Evolutionary conservation across 345 rosid genomes (phyloP).

Genomic region (Rhodomyrtus tomentosa): DNA sequence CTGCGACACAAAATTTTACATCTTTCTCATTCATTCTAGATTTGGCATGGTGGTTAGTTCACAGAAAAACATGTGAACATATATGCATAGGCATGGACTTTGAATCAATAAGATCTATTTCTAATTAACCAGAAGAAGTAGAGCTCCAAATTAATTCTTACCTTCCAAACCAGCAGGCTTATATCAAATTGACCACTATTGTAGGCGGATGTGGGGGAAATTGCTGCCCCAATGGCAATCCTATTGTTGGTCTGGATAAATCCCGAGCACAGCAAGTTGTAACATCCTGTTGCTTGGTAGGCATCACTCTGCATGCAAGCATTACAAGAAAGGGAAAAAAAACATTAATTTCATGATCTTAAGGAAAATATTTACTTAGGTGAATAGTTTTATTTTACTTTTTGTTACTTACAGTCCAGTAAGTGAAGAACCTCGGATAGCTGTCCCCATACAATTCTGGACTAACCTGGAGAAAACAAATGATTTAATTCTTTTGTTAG

Average conservation of each 20-base stretch:
- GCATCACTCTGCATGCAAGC: slow-evolving; percentile 55
- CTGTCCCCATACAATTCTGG: slow-evolving; percentile 96
- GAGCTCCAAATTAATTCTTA: slow-evolving; percentile 4
- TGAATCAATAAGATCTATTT: neutral
- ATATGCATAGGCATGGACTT: neutral
- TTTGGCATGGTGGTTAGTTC: neutral
- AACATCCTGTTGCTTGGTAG: slow-evolving; percentile 94
- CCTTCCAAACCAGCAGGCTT: slow-evolving; percentile 94
- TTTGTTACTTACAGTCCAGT: slow-evolving; percentile 78
- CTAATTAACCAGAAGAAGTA: neutral
- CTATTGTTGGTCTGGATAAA: slow-evolving; percentile 79
- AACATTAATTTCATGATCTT: neutral
- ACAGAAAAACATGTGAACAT: neutral
- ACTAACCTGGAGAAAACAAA: slow-evolving; percentile 50
- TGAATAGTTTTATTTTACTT: neutral
- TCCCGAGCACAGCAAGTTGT: slow-evolving; percentile 90
- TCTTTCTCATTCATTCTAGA: neutral
- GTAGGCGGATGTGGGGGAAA: slow-evolving; percentile 83
- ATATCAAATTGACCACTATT: slow-evolving; percentile 88
- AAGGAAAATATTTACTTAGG: neutral
- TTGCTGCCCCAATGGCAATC: slow-evolving; percentile 95
- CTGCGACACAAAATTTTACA: neutral
- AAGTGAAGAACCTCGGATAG: slow-evolving; percentile 92
- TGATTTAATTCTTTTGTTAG: neutral
- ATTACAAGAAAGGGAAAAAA: too few species aligned